These are phyloP conservation scores for Antrodiella citrinella DNA, from an alignment of 768 basidiomycete species.

Conservation along the genomic window DNA sequence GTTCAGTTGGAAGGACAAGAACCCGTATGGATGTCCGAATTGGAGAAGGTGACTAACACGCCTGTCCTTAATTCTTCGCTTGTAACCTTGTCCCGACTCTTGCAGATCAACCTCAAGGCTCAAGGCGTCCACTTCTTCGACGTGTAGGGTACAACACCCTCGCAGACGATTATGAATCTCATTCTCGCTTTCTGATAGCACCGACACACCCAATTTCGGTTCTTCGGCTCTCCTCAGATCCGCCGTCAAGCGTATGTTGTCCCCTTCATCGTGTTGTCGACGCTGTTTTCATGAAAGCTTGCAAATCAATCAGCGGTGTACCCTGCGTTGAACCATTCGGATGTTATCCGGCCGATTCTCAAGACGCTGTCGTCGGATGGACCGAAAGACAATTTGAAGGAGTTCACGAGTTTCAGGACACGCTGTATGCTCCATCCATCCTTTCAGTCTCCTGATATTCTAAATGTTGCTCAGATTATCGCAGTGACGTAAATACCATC, in stretches of 20 bases:
- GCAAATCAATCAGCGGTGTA: slow-evolving; percentile 32
- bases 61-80: neutral
- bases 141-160: slow-evolving; percentile 42
- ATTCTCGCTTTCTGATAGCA: slow-evolving; percentile 33
- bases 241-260: slow-evolving; percentile 30
- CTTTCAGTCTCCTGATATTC: slow-evolving; percentile 2
- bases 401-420: slow-evolving; percentile 66
- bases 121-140: slow-evolving; percentile 82
- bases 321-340: slow-evolving; percentile 52
- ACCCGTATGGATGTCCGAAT: slow-evolving; percentile 78
- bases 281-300: slow-evolving; percentile 6
- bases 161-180: neutral
- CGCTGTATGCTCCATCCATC: slow-evolving; percentile 44
- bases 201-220: slow-evolving; percentile 63
- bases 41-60: slow-evolving; percentile 61
- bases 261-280: neutral
- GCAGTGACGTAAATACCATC: slow-evolving; percentile 51
- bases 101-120: slow-evolving; percentile 69
- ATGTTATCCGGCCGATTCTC: slow-evolving; percentile 51
- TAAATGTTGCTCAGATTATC: slow-evolving; percentile 42
- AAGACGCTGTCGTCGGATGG: slow-evolving; percentile 60
- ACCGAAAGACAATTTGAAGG: slow-evolving; percentile 52
- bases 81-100: slow-evolving; percentile 1
- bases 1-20: slow-evolving; percentile 65
- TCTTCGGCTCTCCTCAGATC: slow-evolving; percentile 28